These are phyloP conservation scores for Blastobotrys apis DNA, from an alignment of 1,139 yeast genomes.

Conservation along the genomic window DNA sequence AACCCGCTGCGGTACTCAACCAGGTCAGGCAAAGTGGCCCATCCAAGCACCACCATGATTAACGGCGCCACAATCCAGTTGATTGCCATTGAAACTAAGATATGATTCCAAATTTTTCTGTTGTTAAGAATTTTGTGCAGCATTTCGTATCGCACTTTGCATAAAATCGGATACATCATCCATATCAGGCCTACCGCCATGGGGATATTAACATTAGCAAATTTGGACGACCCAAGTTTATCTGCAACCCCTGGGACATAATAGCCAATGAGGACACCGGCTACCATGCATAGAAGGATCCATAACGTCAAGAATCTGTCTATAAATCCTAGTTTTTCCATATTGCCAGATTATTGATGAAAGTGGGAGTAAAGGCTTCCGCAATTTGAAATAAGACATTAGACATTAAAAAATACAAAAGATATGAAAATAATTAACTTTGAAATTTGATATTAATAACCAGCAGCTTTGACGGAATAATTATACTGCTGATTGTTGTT, in stretches of 20 bases:
- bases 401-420: not conserved
- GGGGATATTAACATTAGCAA: conserved; percentile 40
- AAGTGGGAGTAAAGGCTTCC: too few species aligned
- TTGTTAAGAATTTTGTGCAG: conserved; percentile 29
- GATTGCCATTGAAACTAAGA: conserved; percentile 42
- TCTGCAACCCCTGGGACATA: conserved; percentile 28
- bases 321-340: conserved; percentile 20
- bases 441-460: too few species aligned
- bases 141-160: conserved; percentile 51
- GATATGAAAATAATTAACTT: not conserved
- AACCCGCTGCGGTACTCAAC: conserved; percentile 51
- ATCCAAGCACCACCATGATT: conserved; percentile 51
- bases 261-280: conserved; percentile 33
- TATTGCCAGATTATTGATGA: not conserved
- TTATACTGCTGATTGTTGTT: not conserved
- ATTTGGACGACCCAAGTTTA: conserved; percentile 26
- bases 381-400: too few species aligned
- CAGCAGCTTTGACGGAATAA: not conserved
- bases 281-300: conserved; percentile 32
- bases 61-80: conserved; percentile 60
- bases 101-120: conserved; percentile 34
- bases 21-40: conserved; percentile 50
- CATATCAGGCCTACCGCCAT: conserved; percentile 50
- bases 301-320: conserved; percentile 30
- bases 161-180: conserved; percentile 58